Conservation (phyloP, 192 early-diverging fungal species). For the Diversispora epigaea region DNA sequence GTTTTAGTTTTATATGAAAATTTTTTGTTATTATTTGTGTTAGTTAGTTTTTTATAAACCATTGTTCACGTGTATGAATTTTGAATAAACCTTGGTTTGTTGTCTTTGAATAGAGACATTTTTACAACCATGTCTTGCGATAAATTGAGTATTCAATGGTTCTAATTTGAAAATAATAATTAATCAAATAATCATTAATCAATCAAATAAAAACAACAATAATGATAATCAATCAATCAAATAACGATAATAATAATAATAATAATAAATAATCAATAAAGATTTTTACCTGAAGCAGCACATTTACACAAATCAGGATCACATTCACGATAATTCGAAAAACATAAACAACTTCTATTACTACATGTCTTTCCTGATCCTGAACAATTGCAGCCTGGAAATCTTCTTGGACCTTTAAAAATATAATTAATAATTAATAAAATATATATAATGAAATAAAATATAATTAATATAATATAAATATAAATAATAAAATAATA, state of each 20-base stretch:
- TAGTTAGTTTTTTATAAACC: neutral
- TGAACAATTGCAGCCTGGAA: slow-evolving; percentile 28
- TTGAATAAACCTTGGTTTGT: slow-evolving; percentile 3
- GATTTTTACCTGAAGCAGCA: slow-evolving; percentile 9
- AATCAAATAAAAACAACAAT: neutral
- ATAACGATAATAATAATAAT: too few species aligned
- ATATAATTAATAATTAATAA: neutral
- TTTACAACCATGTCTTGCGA: neutral
- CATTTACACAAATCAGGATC: slow-evolving; percentile 31
- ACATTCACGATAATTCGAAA: slow-evolving; percentile 29
- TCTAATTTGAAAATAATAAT: neutral
- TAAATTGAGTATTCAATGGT: neutral
- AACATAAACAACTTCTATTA: slow-evolving; percentile 22
- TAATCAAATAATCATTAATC: too few species aligned
- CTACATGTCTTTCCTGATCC: neutral
- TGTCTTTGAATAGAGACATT: slow-evolving; percentile 20
- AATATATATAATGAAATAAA: neutral
- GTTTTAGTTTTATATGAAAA: neutral
- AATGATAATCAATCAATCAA: too few species aligned
- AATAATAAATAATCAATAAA: too few species aligned
- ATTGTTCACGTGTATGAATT: too few species aligned
- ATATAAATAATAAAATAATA: neutral
- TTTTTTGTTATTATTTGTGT: neutral
- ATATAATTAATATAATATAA: neutral
- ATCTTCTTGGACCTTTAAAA: slow-evolving; percentile 25